A percentile compares a stretch with the other conserved stretches of the same genome.
Evolutionary conservation across 2,329 filamentous ascomycete species (phyloP).

Genomic region (Cytospora paraplurivora): DNA sequence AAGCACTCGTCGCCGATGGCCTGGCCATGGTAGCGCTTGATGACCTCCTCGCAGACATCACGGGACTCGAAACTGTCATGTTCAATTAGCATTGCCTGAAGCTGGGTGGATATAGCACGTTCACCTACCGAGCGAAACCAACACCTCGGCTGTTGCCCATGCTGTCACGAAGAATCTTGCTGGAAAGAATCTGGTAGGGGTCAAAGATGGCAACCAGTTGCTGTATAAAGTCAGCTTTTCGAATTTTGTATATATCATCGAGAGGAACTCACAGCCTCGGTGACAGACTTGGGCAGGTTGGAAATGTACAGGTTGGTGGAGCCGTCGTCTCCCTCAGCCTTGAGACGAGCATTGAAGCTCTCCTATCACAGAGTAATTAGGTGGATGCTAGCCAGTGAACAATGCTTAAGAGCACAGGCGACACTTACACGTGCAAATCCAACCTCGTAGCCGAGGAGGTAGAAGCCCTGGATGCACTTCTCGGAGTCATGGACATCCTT

Average conservation of each 20-base stretch:
- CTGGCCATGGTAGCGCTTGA: slow-evolving; percentile 81
- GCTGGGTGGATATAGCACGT: slow-evolving; percentile 8
- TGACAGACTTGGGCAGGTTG: slow-evolving; percentile 89
- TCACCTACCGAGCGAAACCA: slow-evolving; percentile 85
- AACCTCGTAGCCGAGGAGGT: slow-evolving; percentile 92
- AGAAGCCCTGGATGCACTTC: slow-evolving; percentile 94
- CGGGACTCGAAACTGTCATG: slow-evolving; percentile 79
- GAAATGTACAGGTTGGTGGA: slow-evolving; percentile 99
- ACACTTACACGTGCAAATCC: slow-evolving; percentile 84
- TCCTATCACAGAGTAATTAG: slow-evolving; percentile 58
- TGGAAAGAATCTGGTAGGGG: slow-evolving; percentile 83
- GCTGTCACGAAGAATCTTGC: slow-evolving; percentile 90
- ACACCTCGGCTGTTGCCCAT: slow-evolving; percentile 95
- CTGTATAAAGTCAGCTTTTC: slow-evolving; percentile 43
- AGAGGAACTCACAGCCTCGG: slow-evolving; percentile 71
- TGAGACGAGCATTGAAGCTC: slow-evolving; percentile 97
- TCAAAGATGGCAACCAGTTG: slow-evolving; percentile 78
- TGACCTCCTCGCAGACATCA: slow-evolving; percentile 86
- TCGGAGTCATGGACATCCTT: slow-evolving; percentile 85
- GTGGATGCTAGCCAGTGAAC: not conserved
- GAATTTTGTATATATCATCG: slow-evolving; percentile 9
- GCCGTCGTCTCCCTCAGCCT: slow-evolving; percentile 84
- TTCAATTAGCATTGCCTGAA: slow-evolving; percentile 31
- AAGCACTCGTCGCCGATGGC: slow-evolving; percentile 76
- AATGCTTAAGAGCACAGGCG: slow-evolving; percentile 7